These are phyloP conservation scores for Boletus patriciae DNA, from an alignment of 768 basidiomycete genomes.

Conservation along the genomic window DNA sequence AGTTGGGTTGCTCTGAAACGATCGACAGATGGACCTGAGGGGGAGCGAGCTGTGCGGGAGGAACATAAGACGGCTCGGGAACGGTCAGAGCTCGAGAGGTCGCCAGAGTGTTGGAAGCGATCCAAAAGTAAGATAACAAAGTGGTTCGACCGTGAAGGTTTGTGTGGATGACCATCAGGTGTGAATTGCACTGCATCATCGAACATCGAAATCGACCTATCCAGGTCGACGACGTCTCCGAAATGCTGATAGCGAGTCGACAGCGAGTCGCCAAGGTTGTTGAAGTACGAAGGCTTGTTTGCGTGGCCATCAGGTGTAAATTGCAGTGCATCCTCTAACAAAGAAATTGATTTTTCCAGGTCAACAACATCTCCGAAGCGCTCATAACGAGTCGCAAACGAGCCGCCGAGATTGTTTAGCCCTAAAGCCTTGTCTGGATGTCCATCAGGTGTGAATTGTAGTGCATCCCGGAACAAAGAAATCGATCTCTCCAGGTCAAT, in stretches of 20 bases:
- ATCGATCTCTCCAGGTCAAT: neutral
- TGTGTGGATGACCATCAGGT: neutral
- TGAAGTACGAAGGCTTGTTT: too few species aligned
- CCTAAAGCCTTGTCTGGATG: too few species aligned
- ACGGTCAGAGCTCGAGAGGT: too few species aligned
- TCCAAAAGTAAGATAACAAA: too few species aligned
- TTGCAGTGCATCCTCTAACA: too few species aligned
- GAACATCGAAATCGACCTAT: neutral
- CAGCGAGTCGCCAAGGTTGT: neutral
- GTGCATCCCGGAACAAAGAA: too few species aligned
- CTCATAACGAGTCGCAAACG: neutral
- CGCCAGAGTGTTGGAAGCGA: too few species aligned
- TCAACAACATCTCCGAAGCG: neutral
- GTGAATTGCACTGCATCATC: neutral
- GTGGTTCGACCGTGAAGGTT: neutral
- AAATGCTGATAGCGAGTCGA: neutral
- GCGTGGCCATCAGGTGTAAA: too few species aligned
- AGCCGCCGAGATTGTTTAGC: too few species aligned
- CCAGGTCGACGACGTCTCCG: neutral
- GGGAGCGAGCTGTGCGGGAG: neutral
- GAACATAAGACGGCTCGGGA: neutral
- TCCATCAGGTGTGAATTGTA: too few species aligned
- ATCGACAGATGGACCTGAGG: neutral
- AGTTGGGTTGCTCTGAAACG: neutral
- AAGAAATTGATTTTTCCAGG: neutral